A percentile compares a stretch with the other conserved stretches of the same genome.
Conservation (phyloP, 1,139 yeast species). For the Meyerozyma smithsonii region DNA sequence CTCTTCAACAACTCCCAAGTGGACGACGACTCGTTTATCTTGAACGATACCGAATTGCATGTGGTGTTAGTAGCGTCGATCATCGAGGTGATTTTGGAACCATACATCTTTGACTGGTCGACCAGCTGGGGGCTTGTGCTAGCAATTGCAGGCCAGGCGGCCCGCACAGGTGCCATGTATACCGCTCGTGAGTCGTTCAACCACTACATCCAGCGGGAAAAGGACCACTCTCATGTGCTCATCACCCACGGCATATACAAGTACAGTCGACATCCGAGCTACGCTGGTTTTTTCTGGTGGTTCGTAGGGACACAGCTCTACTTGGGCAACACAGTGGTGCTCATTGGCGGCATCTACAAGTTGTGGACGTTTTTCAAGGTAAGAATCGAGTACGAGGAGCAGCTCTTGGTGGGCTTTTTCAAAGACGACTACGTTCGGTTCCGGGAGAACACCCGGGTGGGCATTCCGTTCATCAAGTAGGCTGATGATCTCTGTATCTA, state of each 20-base stretch:
- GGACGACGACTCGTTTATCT: constrained; percentile 69
- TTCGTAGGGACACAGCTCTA: constrained; percentile 78
- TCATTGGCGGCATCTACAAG: constrained; percentile 40
- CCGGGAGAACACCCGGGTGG: constrained; percentile 42
- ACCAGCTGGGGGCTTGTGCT: constrained; percentile 41
- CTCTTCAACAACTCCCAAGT: constrained; percentile 62
- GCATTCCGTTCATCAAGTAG: constrained; percentile 58
- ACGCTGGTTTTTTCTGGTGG: constrained; percentile 92
- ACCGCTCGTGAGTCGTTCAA: constrained; percentile 88
- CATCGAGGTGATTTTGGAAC: constrained; percentile 18
- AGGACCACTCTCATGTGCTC: constrained; percentile 51
- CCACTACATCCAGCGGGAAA: constrained; percentile 60
- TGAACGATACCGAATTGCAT: constrained; percentile 69
- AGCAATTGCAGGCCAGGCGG: constrained; percentile 55
- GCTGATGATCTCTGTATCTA: not conserved
- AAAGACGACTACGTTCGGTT: constrained; percentile 60
- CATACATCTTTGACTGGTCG: constrained; percentile 2
- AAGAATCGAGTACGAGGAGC: constrained; percentile 72
- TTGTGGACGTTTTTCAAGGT: constrained; percentile 64
- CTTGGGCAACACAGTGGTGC: constrained; percentile 49
- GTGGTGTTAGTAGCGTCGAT: constrained; percentile 48
- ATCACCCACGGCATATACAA: constrained; percentile 72
- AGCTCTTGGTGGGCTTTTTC: constrained; percentile 58
- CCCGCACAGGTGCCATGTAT: constrained; percentile 75
- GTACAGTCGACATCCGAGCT: constrained; percentile 77